These are phyloP conservation scores for Aspergillus funiculosus DNA, from an alignment of 495 filamentous ascomycete species.

Conservation along the genomic window DNA sequence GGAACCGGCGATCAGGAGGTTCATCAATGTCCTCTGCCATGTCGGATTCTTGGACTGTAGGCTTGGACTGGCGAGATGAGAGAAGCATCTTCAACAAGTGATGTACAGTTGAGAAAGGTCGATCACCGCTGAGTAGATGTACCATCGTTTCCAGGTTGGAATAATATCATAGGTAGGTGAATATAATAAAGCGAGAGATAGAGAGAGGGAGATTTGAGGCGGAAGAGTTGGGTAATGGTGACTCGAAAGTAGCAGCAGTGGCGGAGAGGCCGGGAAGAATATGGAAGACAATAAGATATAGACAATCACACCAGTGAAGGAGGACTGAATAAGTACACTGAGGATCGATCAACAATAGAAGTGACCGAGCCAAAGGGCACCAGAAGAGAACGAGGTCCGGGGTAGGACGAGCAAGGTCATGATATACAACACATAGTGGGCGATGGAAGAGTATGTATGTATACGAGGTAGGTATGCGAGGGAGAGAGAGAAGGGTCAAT, in stretches of 20 bases:
- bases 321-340: slow-evolving; percentile 21
- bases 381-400: slow-evolving; percentile 29
- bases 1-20: slow-evolving; percentile 33
- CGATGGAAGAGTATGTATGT: slow-evolving; percentile 5
- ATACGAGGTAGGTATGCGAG: slow-evolving; percentile 13
- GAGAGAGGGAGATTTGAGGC: slow-evolving; percentile 1
- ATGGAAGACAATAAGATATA: slow-evolving; percentile 13
- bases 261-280: slow-evolving; percentile 7
- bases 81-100: slow-evolving; percentile 45
- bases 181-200: slow-evolving; percentile 2
- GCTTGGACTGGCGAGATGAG: slow-evolving; percentile 37
- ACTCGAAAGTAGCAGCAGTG: slow-evolving; percentile 3
- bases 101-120: slow-evolving; percentile 37
- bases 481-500: slow-evolving; percentile 22
- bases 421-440: slow-evolving; percentile 41
- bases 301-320: slow-evolving; percentile 13
- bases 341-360: slow-evolving; percentile 31
- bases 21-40: slow-evolving; percentile 51
- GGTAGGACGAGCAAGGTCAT: slow-evolving; percentile 38
- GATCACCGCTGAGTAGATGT: slow-evolving; percentile 35
- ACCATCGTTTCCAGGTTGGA: slow-evolving; percentile 30
- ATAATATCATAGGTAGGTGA: slow-evolving; percentile 11
- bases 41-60: slow-evolving; percentile 38
- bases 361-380: slow-evolving; percentile 29
- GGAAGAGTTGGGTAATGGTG: not conserved